Base-by-base conservation (phyloP, 495 filamentous ascomycete species). In the Podospora pseudocomata region DNA sequence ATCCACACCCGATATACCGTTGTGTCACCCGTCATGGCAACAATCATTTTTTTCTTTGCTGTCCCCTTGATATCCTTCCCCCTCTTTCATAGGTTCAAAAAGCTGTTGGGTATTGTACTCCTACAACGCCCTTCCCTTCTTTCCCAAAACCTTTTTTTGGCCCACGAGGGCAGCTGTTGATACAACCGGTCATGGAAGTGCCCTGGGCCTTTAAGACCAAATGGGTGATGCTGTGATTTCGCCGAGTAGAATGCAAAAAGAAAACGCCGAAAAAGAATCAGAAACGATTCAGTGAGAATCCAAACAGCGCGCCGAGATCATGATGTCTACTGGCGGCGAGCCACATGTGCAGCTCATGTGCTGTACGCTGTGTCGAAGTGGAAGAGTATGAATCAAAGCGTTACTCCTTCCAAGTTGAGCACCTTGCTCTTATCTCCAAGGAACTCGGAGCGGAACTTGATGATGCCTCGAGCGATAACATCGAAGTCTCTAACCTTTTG, bases 401-500 rank as follows among this genome's bases (percentile, higher is more conserved):
- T 67, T 55, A 80, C 77, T 15, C 73, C 73, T 15, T 77, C 79
- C 65, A 84, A 68, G 55, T 73, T 79, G 67, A 82, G 79, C 44
- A 87, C 75, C 80, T 82, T 85, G 72, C 80, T 82, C 64, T 77
- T 76, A 73, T 87, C 84, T 44, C 80, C 81, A 58, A 83, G 79
- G 66, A 86, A 84, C 59, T 79, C 76, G 65, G 78, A 71, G 82
- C 95, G 92, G 79, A 91, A 96, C 73, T 89, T 86, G 75, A 91
- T 86, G 79, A 99, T 96, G 70, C 90, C 88, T 68, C 85, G 77
- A 60, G 92, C 92, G 77, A 97, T 92, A 65, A 84, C 88, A 73
- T 87, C 85, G 75, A 96, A 93, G 72, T 96, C 92, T 78, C 87
- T 89, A 73, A 91, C 85, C 76, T 91, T 89, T 70, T 88, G 86